phyloP scores from a whole-genome alignment of 169 alveolate genomes.

The Plasmodium gonderi region DNA sequence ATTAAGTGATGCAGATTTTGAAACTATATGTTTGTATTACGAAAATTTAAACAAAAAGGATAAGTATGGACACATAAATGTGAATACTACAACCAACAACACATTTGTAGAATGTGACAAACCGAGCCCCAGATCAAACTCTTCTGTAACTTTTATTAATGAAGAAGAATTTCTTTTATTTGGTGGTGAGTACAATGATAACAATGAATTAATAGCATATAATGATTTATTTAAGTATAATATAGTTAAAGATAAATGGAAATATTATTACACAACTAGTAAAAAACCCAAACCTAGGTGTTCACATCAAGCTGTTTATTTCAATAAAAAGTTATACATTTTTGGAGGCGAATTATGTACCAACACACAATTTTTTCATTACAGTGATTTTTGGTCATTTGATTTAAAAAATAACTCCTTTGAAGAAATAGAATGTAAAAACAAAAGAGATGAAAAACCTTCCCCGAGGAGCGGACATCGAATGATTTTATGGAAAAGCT shows the following conservation, averaged over 20 bases:
- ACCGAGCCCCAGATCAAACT: constrained; percentile 85
- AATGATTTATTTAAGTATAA: constrained; percentile 90
- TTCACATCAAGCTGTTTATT: constrained; percentile 90
- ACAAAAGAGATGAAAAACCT: constrained; percentile 82
- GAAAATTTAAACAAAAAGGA: constrained; percentile 67
- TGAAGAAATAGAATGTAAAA: constrained; percentile 86
- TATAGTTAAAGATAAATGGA: constrained; percentile 88
- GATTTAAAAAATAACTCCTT: constrained; percentile 84
- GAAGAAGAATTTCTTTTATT: constrained; percentile 86
- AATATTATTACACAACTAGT: constrained; percentile 77
- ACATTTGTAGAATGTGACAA: constrained; percentile 74
- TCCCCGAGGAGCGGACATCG: constrained; percentile 94
- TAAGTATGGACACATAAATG: constrained; percentile 65
- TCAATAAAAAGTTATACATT: constrained; percentile 87
- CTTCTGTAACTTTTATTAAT: constrained; percentile 80
- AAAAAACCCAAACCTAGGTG: constrained; percentile 91
- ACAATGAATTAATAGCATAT: constrained; percentile 84
- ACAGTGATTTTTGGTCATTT: constrained; percentile 89
- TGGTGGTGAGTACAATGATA: constrained; percentile 93
- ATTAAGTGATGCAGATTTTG: constrained; percentile 73
- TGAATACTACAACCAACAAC: constrained; percentile 52
- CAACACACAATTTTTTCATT: constrained; percentile 90
- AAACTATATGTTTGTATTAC: constrained; percentile 66
- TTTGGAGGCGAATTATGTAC: constrained; percentile 94
- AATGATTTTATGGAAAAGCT: constrained; percentile 91